Conservation (phyloP, 345 rosid genomes). For the Salix viminalis region DNA sequence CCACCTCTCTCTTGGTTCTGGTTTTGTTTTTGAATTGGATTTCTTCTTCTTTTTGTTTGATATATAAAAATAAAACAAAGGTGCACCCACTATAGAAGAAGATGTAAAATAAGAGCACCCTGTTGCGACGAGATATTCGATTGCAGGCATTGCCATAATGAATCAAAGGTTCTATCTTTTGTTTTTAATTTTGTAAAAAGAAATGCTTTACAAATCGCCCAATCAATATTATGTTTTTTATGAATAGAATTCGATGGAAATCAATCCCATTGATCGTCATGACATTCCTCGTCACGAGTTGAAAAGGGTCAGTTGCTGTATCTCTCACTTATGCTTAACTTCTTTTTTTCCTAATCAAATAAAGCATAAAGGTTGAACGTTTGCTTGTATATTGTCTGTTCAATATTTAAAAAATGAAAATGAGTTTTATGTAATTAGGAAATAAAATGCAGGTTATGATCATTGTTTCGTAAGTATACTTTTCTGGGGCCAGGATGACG, state of each 20-base stretch:
- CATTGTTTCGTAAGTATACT: not conserved
- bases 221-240: not conserved
- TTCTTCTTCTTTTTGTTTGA: not conserved
- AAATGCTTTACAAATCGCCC: not conserved
- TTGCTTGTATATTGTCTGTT: not conserved
- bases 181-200: not conserved
- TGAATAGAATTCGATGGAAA: conserved; percentile 34
- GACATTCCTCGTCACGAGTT: conserved; percentile 49
- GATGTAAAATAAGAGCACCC: conserved; percentile 79
- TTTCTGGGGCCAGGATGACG: not conserved
- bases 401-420: not conserved
- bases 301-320: conserved; percentile 29
- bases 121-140: conserved; percentile 75
- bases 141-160: conserved; percentile 94
- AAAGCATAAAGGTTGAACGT: not conserved
- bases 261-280: conserved; percentile 37
- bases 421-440: not conserved
- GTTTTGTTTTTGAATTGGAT: not conserved
- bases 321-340: not conserved
- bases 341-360: not conserved
- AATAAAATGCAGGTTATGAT: not conserved
- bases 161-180: conserved; percentile 49
- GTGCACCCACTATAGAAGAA: conserved; percentile 79
- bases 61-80: conserved; percentile 22
- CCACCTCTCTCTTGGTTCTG: no score